phyloP scores from a whole-genome alignment of 1,284 basidiomycete species.

The Cryptococcus wingfieldii region DNA sequence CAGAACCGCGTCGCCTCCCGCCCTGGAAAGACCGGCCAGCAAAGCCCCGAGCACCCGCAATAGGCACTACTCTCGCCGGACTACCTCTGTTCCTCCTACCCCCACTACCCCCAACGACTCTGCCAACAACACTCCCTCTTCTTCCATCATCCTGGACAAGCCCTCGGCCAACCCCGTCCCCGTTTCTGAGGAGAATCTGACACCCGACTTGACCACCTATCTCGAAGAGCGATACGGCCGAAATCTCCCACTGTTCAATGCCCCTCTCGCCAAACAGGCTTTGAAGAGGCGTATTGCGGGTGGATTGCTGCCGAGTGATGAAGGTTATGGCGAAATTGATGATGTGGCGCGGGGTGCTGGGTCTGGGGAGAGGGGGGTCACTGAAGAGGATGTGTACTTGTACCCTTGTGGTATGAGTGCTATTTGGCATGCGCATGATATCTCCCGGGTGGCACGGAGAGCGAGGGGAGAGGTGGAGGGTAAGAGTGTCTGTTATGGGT shows the following conservation, averaged over 20 bases:
- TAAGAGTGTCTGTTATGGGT: slow-evolving; percentile 94
- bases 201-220: slow-evolving; percentile 53
- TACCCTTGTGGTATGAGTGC: slow-evolving; percentile 87
- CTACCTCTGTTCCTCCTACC: slow-evolving; percentile 7
- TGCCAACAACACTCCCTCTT: slow-evolving; percentile 12
- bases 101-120: slow-evolving; percentile 8
- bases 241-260: slow-evolving; percentile 74
- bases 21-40: slow-evolving; percentile 13
- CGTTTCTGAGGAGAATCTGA: slow-evolving; percentile 46
- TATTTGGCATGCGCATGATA: slow-evolving; percentile 84
- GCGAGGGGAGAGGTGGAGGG: slow-evolving; percentile 49
- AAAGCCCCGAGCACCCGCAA: slow-evolving; percentile 40
- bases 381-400: slow-evolving; percentile 82
- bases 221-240: slow-evolving; percentile 95
- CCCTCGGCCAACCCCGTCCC: not conserved
- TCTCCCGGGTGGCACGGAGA: slow-evolving; percentile 56
- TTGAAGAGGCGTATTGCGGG: slow-evolving; percentile 85
- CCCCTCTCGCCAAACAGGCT: slow-evolving; percentile 75
- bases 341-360: slow-evolving; percentile 25
- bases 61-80: slow-evolving; percentile 37
- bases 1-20: slow-evolving; percentile 9
- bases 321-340: slow-evolving; percentile 30
- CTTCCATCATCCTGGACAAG: slow-evolving; percentile 21
- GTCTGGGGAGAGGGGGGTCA: slow-evolving; percentile 57
- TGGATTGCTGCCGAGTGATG: slow-evolving; percentile 65